A percentile compares a stretch with the other conserved stretches of the same genome.
phyloP scores from a whole-genome alignment of 805 yeast species.

The Yarrowia sp. region DNA sequence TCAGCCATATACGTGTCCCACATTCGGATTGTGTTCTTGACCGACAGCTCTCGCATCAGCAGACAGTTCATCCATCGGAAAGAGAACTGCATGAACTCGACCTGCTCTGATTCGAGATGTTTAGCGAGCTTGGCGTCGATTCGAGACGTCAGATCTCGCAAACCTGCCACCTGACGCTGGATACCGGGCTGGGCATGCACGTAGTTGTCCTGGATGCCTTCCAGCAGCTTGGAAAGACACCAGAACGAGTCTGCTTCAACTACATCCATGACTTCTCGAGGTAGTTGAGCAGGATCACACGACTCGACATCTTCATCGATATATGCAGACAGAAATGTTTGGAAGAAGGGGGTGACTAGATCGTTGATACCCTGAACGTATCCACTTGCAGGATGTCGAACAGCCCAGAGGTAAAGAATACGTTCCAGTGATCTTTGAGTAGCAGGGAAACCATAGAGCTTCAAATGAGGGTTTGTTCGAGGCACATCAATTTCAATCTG shows the following conservation, averaged over 20 bases:
- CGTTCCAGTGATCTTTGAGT: conserved; percentile 62
- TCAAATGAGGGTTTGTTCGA: conserved; percentile 74
- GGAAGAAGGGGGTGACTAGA: conserved; percentile 87
- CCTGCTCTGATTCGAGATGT: conserved; percentile 79
- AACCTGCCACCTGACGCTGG: conserved; percentile 82
- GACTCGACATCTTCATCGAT: conserved; percentile 58
- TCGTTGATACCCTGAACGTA: conserved; percentile 97
- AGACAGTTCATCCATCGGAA: conserved; percentile 99
- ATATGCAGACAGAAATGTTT: conserved; percentile 77
- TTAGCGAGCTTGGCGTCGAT: conserved; percentile 76
- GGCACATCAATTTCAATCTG: conserved; percentile 94
- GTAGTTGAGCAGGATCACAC: conserved; percentile 67
- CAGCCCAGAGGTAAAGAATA: conserved; percentile 88
- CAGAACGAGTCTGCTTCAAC: conserved; percentile 97
- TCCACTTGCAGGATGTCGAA: conserved; percentile 95
- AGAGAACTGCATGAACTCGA: conserved; percentile 95
- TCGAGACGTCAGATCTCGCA: conserved; percentile 76
- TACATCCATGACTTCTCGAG: conserved; percentile 64
- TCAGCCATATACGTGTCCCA: conserved; percentile 89
- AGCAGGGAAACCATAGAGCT: conserved; percentile 33
- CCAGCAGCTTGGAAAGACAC: conserved; percentile 90
- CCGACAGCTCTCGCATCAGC: conserved; percentile 88
- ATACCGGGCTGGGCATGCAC: conserved; percentile 99
- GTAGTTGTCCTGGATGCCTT: conserved; percentile 95
- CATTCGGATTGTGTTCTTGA: conserved; percentile 84